These are phyloP conservation scores for Daldinia grandis DNA, from an alignment of 495 filamentous ascomycete genomes.

Conservation along the genomic window DNA sequence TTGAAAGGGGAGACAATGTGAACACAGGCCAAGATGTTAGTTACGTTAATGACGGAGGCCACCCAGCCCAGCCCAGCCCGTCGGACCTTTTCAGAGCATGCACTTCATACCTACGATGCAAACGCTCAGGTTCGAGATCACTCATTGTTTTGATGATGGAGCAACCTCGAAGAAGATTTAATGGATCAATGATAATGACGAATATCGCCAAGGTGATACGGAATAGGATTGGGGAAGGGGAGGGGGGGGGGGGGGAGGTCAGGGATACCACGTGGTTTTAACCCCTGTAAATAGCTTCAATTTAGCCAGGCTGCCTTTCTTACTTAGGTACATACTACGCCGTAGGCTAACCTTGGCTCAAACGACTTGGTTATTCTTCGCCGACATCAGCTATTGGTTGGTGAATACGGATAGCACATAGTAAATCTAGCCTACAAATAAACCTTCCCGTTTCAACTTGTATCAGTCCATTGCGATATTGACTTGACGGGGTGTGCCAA, in stretches of 20 bases:
- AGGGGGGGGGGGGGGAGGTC: too few species aligned
- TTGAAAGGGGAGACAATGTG: neutral
- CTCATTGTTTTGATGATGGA: neutral
- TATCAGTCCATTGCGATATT: neutral
- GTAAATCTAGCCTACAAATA: neutral
- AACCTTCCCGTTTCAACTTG: neutral
- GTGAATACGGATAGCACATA: neutral
- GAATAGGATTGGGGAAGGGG: too few species aligned
- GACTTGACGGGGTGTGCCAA: neutral
- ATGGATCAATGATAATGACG: neutral
- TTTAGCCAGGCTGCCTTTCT: neutral
- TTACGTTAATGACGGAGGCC: neutral
- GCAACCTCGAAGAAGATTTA: neutral
- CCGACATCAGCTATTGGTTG: neutral
- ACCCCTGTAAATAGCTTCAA: conserved; percentile 3
- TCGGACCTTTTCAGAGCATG: neutral
- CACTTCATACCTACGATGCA: neutral
- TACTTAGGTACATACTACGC: too few species aligned
- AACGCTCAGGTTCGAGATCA: neutral
- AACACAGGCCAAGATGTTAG: neutral
- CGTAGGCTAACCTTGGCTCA: neutral
- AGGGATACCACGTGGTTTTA: neutral
- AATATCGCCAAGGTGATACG: neutral
- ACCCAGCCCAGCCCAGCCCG: too few species aligned
- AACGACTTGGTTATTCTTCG: neutral